These are phyloP conservation scores for Cardiospermum halicacabum DNA, from an alignment of 345 rosid species.

Conservation along the genomic window DNA sequence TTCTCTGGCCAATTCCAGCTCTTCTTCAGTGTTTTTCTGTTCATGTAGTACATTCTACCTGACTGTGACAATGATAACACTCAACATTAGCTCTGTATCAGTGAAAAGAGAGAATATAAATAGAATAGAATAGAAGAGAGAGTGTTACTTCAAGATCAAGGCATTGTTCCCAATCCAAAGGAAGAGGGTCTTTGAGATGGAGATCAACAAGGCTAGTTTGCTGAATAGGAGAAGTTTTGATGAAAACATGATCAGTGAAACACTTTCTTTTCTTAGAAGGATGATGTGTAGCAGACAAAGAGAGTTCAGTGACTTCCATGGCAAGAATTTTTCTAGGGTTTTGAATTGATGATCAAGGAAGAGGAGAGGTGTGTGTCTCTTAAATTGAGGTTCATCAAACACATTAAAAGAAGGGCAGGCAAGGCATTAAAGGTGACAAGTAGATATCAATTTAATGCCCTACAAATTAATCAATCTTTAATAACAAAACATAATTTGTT, in stretches of 20 bases:
- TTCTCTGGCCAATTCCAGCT: conserved; percentile 41
- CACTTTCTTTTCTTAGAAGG: conserved; percentile 40
- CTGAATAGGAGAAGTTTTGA: neutral
- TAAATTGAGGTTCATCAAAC: conserved; percentile 36
- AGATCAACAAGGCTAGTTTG: conserved; percentile 38
- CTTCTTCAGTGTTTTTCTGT: conserved; percentile 39
- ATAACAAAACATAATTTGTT: conserved; percentile 24
- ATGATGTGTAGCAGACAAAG: conserved; percentile 29
- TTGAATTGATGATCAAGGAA: conserved; percentile 19
- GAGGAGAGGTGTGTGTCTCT: conserved; percentile 25
- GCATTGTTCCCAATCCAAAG: conserved; percentile 52
- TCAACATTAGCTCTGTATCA: too few relatives aligned
- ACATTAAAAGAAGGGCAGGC: conserved; percentile 44
- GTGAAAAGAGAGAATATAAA: too few relatives aligned
- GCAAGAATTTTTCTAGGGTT: neutral
- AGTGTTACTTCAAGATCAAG: conserved; percentile 40
- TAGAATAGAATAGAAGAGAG: neutral
- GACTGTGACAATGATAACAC: conserved; percentile 24
- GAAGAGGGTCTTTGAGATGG: conserved; percentile 35
- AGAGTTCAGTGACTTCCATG: conserved; percentile 45
- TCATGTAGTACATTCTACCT: conserved; percentile 44
- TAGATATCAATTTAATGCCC: conserved; percentile 45
- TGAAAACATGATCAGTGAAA: conserved; percentile 13
- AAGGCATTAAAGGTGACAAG: conserved; percentile 46
- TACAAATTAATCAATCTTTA: conserved; percentile 15